A percentile compares a stretch with the other conserved stretches of the same genome.
Evolutionary conservation across 148 eudicot species (phyloP).

Genomic region (Persicaria maculosa): DNA sequence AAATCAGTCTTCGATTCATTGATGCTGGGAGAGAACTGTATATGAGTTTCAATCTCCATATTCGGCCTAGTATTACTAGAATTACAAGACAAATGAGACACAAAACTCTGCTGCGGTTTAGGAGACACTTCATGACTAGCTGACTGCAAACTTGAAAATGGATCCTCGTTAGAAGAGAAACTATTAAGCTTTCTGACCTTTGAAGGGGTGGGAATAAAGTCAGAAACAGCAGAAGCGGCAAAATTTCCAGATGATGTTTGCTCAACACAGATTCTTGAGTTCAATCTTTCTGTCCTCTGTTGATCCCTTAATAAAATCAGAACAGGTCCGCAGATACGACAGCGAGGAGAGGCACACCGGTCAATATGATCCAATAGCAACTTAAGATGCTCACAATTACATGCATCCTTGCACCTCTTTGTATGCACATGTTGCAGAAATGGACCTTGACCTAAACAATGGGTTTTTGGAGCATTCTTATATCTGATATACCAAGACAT

Average conservation of each 20-base stretch:
- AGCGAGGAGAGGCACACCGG: slow-evolving; percentile 32
- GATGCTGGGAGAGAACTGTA: slow-evolving; percentile 8
- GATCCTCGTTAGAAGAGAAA: slow-evolving; percentile 13
- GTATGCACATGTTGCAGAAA: slow-evolving; percentile 41
- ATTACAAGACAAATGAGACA: slow-evolving; percentile 17
- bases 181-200: slow-evolving; percentile 35
- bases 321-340: slow-evolving; percentile 41
- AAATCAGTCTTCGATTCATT: slow-evolving; percentile 19
- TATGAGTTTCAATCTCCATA: slow-evolving; percentile 13
- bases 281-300: slow-evolving; percentile 14
- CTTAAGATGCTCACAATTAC: slow-evolving; percentile 33
- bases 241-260: slow-evolving; percentile 6
- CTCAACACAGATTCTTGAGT: slow-evolving; percentile 1
- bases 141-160: slow-evolving; percentile 18
- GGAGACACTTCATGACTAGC: slow-evolving; percentile 22
- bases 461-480: slow-evolving; percentile 16
- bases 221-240: slow-evolving; percentile 14
- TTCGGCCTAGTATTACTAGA: slow-evolving; percentile 17
- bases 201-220: slow-evolving; percentile 20
- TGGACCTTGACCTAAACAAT: slow-evolving; percentile 20
- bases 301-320: slow-evolving; percentile 13
- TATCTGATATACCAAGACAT: slow-evolving; percentile 32
- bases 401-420: slow-evolving; percentile 29
- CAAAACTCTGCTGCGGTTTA: slow-evolving; percentile 16
- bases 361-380: slow-evolving; percentile 38